Evolutionary conservation across 129 eudicot species (phyloP).

Genomic region (Flaveria robusta): DNA sequence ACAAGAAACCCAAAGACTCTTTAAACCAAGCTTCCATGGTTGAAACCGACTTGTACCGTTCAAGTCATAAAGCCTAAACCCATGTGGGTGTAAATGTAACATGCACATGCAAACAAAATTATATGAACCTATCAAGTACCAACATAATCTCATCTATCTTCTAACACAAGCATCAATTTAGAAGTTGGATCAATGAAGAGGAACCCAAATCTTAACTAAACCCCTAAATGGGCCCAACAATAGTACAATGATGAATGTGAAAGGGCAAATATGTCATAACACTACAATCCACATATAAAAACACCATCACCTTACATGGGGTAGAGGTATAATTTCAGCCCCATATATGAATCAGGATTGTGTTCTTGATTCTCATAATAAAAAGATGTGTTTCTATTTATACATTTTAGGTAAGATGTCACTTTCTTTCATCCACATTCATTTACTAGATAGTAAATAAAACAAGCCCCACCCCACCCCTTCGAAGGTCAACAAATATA

Average conservation of each 20-base stretch:
- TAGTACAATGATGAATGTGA: slow-evolving; percentile 6
- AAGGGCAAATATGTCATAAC: slow-evolving; percentile 25
- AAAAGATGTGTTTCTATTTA: slow-evolving; percentile 27
- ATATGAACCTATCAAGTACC: slow-evolving; percentile 19
- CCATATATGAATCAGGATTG: slow-evolving; percentile 30
- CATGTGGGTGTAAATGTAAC: slow-evolving; percentile 38
- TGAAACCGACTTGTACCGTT: slow-evolving; percentile 8
- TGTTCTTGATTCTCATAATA: slow-evolving; percentile 24
- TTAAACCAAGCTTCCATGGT: slow-evolving; percentile 17
- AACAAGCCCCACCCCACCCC: slow-evolving; percentile 6
- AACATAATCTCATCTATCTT: slow-evolving; percentile 36
- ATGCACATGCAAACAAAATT: slow-evolving; percentile 39
- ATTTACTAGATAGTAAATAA: slow-evolving; percentile 22
- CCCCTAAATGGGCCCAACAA: slow-evolving; percentile 26
- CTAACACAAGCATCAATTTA: slow-evolving; percentile 36
- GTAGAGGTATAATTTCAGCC: slow-evolving; percentile 25
- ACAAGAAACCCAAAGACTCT: slow-evolving; percentile 18
- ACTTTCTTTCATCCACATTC: slow-evolving; percentile 30
- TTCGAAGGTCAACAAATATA: background rate
- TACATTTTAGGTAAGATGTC: slow-evolving; percentile 38
- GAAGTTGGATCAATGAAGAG: slow-evolving; percentile 24
- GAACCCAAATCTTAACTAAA: slow-evolving; percentile 27
- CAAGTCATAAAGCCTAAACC: slow-evolving; percentile 32
- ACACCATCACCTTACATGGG: slow-evolving; percentile 25
- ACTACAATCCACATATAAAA: slow-evolving; percentile 19